These are phyloP conservation scores for Lecanicillium sp. DNA, from an alignment of 2,329 filamentous ascomycete species.

Conservation along the genomic window DNA sequence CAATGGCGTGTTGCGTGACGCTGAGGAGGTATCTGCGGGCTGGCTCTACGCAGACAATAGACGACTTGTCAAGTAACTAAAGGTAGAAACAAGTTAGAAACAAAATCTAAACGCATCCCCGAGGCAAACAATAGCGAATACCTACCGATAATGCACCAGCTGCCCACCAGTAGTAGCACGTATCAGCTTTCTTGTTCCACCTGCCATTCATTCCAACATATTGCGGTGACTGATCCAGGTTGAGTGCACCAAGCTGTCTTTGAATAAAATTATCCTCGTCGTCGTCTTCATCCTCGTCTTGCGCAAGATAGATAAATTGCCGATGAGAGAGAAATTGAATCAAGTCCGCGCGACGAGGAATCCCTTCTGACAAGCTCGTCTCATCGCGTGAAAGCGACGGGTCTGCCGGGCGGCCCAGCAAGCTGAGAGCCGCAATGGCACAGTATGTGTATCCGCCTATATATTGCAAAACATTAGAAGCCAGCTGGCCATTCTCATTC, in stretches of 20 bases:
- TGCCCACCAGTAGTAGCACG: constrained; percentile 95
- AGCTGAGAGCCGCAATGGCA: constrained; percentile 66
- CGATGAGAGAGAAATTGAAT: constrained; percentile 53
- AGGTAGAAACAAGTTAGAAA: not conserved
- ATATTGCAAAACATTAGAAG: not conserved
- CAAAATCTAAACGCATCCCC: no score
- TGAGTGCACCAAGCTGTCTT: constrained; percentile 25
- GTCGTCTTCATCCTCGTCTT: constrained; percentile 34
- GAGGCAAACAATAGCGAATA: constrained; percentile 8
- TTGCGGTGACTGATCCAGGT: constrained; percentile 22
- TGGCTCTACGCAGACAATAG: constrained; percentile 49
- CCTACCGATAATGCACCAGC: constrained; percentile 49
- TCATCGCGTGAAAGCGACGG: no score
- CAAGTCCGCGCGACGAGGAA: constrained; percentile 15
- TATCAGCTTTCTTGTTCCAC: constrained; percentile 85
- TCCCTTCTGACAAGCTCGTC: no score
- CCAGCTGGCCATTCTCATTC: not conserved
- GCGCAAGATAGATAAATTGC: constrained; percentile 52
- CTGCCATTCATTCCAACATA: constrained; percentile 81
- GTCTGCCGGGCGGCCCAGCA: constrained; percentile 55
- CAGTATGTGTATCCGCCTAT: constrained; percentile 89
- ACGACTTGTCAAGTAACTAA: constrained; percentile 48
- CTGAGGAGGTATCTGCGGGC: constrained; percentile 74
- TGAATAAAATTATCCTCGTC: constrained; percentile 31
- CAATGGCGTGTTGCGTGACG: constrained; percentile 79